A percentile compares a stretch with the other conserved stretches of the same genome.
Evolutionary conservation across 306 rosid genomes (phyloP).

Genomic region (Prunus mume): DNA sequence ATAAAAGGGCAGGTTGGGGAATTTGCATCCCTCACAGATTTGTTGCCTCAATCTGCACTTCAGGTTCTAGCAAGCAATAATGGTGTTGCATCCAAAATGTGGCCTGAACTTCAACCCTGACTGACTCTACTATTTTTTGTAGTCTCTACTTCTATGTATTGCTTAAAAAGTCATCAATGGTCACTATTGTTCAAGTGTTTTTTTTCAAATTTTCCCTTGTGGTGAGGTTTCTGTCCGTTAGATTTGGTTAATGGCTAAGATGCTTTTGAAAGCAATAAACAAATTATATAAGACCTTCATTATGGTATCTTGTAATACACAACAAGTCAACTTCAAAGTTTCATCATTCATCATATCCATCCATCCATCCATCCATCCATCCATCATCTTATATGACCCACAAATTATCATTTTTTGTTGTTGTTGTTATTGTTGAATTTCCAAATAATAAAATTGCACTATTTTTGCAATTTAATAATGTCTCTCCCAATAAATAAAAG

Average conservation of each 20-base stretch:
- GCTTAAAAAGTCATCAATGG: background rate
- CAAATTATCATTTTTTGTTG: background rate
- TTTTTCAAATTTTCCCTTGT: background rate
- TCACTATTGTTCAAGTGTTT: background rate
- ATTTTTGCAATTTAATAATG: background rate
- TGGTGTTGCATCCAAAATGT: background rate
- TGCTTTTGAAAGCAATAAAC: background rate
- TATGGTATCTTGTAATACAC: slow-evolving; percentile 19
- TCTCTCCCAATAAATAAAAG: background rate
- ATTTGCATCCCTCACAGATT: background rate
- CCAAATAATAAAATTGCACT: background rate
- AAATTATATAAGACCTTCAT: slow-evolving; percentile 4
- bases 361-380: background rate
- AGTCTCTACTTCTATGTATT: background rate
- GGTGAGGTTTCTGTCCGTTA: background rate
- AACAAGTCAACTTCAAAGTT: slow-evolving; percentile 16
- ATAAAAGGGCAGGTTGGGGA: background rate
- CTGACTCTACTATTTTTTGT: background rate
- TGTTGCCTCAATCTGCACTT: background rate
- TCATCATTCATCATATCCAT: background rate
- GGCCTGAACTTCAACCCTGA: background rate
- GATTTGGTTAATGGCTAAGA: background rate
- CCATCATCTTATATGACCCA: background rate
- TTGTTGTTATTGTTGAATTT: background rate
- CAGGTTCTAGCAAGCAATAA: background rate